Evolutionary conservation across 306 rosid genomes (phyloP).

Genomic region (Casuarina cunninghamiana): DNA sequence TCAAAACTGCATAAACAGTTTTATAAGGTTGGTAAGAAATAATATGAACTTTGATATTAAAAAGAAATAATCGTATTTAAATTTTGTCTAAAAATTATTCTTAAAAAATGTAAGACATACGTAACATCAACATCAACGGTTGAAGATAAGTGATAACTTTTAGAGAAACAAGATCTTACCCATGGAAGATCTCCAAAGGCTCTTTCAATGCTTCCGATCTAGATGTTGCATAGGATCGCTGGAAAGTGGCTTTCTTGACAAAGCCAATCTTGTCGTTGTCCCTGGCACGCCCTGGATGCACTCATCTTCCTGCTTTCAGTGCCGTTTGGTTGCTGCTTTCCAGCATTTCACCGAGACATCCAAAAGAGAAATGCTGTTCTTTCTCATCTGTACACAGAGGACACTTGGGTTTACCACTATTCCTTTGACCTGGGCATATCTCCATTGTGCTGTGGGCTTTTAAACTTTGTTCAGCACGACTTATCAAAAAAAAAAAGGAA

Average conservation of each 20-base stretch:
- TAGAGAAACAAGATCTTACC: not conserved
- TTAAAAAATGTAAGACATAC: no score
- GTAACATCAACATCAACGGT: no score
- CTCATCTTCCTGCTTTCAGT: not conserved
- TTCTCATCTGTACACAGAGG: not conserved
- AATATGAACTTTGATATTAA: no score
- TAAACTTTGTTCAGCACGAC: constrained; percentile 40
- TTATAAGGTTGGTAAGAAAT: no score
- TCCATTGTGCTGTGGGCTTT: not conserved
- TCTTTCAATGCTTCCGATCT: not conserved
- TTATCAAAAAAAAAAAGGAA: no score
- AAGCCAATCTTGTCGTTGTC: not conserved
- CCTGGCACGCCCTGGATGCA: not conserved
- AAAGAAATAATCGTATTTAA: no score
- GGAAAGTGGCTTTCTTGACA: not conserved
- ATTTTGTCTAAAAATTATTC: no score
- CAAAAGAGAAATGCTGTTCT: not conserved
- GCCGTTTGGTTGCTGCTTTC: not conserved
- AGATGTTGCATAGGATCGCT: not conserved
- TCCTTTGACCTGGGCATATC: not conserved
- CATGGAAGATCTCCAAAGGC: not conserved
- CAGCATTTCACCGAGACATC: not conserved
- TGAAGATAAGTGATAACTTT: no score
- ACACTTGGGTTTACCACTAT: not conserved
- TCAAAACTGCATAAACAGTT: no score